Conservation (phyloP, 1,284 basidiomycete species). For the Xanthoconium separans region DNA sequence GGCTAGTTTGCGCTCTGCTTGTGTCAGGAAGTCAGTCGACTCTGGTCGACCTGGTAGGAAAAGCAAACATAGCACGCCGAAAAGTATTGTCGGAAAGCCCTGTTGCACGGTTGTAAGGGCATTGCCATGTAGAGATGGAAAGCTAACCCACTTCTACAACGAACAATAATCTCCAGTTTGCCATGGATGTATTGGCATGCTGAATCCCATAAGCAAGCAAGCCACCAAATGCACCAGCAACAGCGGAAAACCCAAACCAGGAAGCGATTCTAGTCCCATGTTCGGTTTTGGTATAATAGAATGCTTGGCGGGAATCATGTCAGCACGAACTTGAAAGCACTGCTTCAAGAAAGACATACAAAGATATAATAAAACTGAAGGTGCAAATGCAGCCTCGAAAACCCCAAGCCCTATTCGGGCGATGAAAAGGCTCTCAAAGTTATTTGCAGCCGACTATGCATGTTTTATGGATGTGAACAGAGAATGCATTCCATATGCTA, state of each 20-base stretch:
- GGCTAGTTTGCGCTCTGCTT: conserved; percentile 71
- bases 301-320: conserved; percentile 41
- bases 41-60: conserved; percentile 80
- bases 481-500: background rate
- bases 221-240: conserved; percentile 77
- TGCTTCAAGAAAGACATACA: conserved; percentile 42
- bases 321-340: background rate
- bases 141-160: conserved; percentile 60
- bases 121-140: background rate
- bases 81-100: conserved; percentile 68
- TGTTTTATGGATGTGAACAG: background rate
- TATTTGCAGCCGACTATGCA: conserved; percentile 53
- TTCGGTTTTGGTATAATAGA: conserved; percentile 74
- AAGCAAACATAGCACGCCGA: conserved; percentile 65
- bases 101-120: conserved; percentile 21
- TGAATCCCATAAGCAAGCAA: conserved; percentile 74
- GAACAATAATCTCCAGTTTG: conserved; percentile 71
- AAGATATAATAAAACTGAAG: conserved; percentile 59
- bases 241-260: conserved; percentile 79
- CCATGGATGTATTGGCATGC: conserved; percentile 48
- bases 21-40: conserved; percentile 66
- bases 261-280: conserved; percentile 71
- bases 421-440: conserved; percentile 55
- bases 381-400: conserved; percentile 65
- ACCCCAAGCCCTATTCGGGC: conserved; percentile 61